phyloP scores from a whole-genome alignment of 2,329 filamentous ascomycete genomes.

The Teratosphaeria nubilosa region DNA sequence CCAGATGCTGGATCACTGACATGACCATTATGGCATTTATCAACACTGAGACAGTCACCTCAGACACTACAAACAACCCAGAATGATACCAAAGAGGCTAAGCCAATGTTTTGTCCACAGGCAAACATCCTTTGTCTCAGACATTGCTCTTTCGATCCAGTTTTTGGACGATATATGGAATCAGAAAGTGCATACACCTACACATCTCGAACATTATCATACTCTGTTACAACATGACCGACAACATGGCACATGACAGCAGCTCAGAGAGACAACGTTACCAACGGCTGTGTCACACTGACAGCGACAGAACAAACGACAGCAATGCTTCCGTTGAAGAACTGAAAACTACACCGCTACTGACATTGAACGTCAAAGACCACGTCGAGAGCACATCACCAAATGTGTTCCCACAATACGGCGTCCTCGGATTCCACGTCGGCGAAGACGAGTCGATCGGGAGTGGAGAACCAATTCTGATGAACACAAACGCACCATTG shows the following conservation, averaged over 20 bases:
- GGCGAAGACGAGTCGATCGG: constrained; percentile 5
- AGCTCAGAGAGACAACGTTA: not conserved
- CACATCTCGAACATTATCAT: not conserved
- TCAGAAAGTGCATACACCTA: too few species aligned
- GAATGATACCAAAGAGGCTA: not conserved
- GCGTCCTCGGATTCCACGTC: constrained; percentile 14
- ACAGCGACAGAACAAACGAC: not conserved
- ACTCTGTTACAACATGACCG: not conserved
- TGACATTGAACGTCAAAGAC: not conserved
- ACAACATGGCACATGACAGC: not conserved
- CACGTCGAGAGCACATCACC: not conserved
- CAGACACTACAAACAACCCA: not conserved
- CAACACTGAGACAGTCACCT: not conserved
- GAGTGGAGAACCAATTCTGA: constrained; percentile 27
- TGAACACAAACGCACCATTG: constrained; percentile 47
- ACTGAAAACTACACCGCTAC: not conserved
- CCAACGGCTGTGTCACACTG: not conserved
- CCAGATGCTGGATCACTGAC: not conserved
- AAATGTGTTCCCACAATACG: constrained; percentile 15
- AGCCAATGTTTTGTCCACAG: not conserved
- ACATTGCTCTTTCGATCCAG: not conserved
- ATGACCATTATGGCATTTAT: not conserved
- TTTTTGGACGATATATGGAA: not conserved
- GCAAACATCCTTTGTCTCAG: not conserved
- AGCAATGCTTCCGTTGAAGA: not conserved